A percentile compares a stretch with the other conserved stretches of the same genome.
These are phyloP conservation scores for Fonsecaea pedrosoi DNA, from an alignment of 2,329 filamentous ascomycete species.

Conservation along the genomic window DNA sequence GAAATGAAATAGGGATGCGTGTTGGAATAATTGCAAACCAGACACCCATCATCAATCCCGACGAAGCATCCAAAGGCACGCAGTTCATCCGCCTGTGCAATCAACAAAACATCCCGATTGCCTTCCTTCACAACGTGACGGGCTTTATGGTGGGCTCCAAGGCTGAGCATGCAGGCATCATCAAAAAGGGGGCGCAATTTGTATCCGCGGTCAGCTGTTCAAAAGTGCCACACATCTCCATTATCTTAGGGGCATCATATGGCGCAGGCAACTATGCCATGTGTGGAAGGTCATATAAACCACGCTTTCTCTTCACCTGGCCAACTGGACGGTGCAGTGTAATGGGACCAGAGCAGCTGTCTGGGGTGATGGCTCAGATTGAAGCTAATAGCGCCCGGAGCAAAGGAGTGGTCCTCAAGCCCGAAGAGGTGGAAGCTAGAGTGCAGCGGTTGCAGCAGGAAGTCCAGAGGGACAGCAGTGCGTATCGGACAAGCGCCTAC, in stretches of 20 bases:
- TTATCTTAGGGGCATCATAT: conserved; percentile 55
- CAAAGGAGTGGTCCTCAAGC: conserved; percentile 39
- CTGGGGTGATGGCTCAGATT: conserved; percentile 50
- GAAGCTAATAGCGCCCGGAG: conserved; percentile 41
- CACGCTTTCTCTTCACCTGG: conserved; percentile 54
- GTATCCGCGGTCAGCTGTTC: conserved; percentile 55
- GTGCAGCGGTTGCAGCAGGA: conserved; percentile 41
- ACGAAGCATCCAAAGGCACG: conserved; percentile 51
- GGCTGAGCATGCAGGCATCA: conserved; percentile 54
- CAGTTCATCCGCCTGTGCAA: conserved; percentile 56
- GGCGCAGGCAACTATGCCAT: conserved; percentile 58
- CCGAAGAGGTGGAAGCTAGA: conserved; percentile 41
- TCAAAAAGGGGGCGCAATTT: conserved; percentile 55
- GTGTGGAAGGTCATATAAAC: conserved; percentile 53
- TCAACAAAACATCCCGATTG: conserved; percentile 51
- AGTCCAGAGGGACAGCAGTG: conserved; percentile 45
- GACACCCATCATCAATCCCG: conserved; percentile 49
- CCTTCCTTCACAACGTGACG: conserved; percentile 57
- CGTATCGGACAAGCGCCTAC: conserved; percentile 45
- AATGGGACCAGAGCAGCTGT: conserved; percentile 52
- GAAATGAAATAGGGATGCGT: conserved; percentile 41
- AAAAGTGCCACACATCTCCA: conserved; percentile 53
- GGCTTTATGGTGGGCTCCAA: conserved; percentile 58
- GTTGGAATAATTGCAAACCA: conserved; percentile 54
- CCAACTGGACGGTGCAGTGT: conserved; percentile 50